Evolutionary conservation across 75 land plant species (phyloP), one percentile per base, ranked within the genome.

Genomic region (Pinus taeda): DNA sequence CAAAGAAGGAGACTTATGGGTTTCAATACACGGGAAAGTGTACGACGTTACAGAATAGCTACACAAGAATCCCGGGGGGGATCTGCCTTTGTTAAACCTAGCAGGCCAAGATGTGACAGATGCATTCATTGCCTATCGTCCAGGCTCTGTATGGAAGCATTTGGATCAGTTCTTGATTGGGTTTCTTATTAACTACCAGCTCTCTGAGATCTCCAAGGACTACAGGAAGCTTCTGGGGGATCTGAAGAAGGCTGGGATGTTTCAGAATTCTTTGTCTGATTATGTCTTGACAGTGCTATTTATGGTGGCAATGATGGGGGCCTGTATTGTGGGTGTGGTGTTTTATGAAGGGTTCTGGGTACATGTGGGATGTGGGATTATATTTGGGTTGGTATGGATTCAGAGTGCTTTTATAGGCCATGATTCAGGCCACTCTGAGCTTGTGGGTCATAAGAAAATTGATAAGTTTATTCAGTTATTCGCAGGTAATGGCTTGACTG

Each of bases 81-180:
- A 94, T 15, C 57, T 85, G n/a, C 87, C 92, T 1, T 79, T 94
- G 13, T 65, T 91, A 69, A 86, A 80, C 69, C 74, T 94, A 6
- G 94, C 94, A 21, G 94, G 97, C 22, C 94, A 92, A 64, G 97
- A 94, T 70, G 97, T 86, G 36, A 94, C 97, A 6, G 97, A 94
- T 71, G 90, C 94, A 1, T 94, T 94, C 82, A 79, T 91, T 15
- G 97, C 94, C 24, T 94, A 87, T 79, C 96, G 91, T 65, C 95
- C 91, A 3, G 88, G 84, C 15, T 73, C 89, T 22, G 91, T 93
- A 22, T 87, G 88, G 88, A 39, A 79, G 7, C 45, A 86, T 45
- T 84, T 93, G 2, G 90, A 91, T 45, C 76, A 74, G 36, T 86
- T 85, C 70, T 78, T 81, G 57, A 78, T 88, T 3, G 96, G 92